phyloP scores from a whole-genome alignment of 2,329 filamentous ascomycete species.

The Fusarium siculi region DNA sequence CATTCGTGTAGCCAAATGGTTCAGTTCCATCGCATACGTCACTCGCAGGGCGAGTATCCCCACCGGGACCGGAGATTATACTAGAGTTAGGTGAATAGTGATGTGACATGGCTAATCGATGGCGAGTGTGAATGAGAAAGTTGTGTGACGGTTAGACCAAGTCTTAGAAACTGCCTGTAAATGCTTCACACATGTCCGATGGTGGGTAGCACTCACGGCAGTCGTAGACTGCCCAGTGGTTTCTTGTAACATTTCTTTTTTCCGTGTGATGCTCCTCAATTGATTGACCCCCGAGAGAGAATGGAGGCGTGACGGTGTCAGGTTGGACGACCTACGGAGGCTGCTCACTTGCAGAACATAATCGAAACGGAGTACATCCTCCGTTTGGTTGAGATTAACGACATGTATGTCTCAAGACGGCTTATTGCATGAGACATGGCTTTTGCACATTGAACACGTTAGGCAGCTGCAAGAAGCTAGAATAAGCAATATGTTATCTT shows the following conservation, averaged over 20 bases:
- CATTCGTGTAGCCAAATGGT: too few species aligned
- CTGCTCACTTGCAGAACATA: not conserved
- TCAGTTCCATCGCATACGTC: not conserved
- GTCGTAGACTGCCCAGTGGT: not conserved
- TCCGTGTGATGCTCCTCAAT: not conserved
- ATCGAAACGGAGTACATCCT: not conserved
- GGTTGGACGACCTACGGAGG: not conserved
- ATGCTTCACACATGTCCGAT: not conserved
- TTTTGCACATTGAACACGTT: not conserved
- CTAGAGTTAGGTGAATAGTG: too few species aligned
- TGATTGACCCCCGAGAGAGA: rapidly evolving
- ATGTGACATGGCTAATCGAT: not conserved
- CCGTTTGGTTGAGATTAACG: not conserved
- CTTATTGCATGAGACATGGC: not conserved
- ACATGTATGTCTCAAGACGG: not conserved
- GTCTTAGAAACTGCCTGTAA: not conserved
- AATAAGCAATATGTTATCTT: not conserved
- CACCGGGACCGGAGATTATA: not conserved
- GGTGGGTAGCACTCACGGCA: not conserved
- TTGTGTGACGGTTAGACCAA: not conserved
- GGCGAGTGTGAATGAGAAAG: not conserved
- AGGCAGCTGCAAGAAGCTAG: not conserved
- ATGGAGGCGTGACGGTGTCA: not conserved
- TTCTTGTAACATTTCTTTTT: not conserved
- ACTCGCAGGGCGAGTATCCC: not conserved